Conservation (phyloP, 2,329 filamentous ascomycete species). For the Bertia moriformis region DNA sequence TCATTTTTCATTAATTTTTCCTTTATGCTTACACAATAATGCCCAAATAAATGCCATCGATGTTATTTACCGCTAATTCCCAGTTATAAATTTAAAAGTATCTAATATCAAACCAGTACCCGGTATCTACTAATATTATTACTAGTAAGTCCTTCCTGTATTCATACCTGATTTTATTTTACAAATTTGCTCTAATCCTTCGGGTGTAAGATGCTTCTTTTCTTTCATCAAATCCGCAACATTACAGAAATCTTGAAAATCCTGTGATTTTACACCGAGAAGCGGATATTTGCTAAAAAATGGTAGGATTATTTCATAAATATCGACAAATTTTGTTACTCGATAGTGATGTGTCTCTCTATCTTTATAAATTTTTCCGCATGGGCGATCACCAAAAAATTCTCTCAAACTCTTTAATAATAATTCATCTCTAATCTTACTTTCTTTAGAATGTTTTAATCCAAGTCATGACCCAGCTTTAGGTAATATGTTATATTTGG, state of each 20-base stretch:
- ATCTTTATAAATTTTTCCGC: background rate
- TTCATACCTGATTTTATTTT: background rate
- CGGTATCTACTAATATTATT: background rate
- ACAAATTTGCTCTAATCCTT: background rate
- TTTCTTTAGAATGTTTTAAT: conserved; percentile 4
- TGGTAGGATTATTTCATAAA: background rate
- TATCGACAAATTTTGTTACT: background rate
- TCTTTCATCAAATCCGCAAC: background rate
- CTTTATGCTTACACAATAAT: background rate
- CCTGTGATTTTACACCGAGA: background rate
- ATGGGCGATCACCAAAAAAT: background rate
- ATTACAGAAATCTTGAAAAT: background rate
- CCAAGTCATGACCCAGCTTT: conserved; percentile 3
- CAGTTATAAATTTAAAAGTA: background rate
- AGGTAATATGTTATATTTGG: conserved; percentile 3
- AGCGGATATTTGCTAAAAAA: background rate
- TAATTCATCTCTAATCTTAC: conserved; percentile 1
- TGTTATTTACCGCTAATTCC: background rate
- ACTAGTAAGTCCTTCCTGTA: background rate
- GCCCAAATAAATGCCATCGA: background rate
- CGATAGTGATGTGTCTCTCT: background rate
- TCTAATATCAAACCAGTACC: background rate
- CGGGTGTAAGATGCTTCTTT: background rate
- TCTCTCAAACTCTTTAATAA: background rate
- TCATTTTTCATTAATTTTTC: conserved; percentile 1